These are phyloP conservation scores for Xylariaceae sp. DNA, from an alignment of 2,329 filamentous ascomycete species.

Conservation along the genomic window DNA sequence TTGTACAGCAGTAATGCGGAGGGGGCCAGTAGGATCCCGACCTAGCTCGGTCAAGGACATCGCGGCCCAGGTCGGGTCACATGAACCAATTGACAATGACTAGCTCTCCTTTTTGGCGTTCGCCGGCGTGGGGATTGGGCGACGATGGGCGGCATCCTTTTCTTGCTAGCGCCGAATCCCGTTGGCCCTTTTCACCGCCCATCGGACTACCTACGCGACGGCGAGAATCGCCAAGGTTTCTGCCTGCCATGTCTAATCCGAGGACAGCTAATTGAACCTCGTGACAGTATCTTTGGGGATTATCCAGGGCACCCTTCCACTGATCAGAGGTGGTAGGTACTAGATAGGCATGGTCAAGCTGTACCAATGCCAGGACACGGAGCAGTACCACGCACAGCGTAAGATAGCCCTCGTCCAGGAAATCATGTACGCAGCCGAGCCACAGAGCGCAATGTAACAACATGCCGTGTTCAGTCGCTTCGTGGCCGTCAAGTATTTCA, in stretches of 20 bases:
- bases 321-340: not conserved
- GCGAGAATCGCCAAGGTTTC: constrained; percentile 1
- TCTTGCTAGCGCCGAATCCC: not conserved
- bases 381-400: not conserved
- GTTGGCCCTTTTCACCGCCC: constrained; percentile 5
- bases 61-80: not conserved
- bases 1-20: not conserved
- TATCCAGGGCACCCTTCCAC: not conserved
- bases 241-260: not conserved
- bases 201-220: not conserved
- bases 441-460: not conserved
- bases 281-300: constrained; percentile 10
- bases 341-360: not conserved
- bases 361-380: not conserved
- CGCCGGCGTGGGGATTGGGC: not conserved
- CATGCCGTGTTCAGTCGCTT: not conserved
- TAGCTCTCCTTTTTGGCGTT: not conserved
- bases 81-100: not conserved
- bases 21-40: not conserved
- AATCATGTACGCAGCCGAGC: not conserved
- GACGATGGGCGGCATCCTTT: not conserved
- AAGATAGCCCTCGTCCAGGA: not conserved
- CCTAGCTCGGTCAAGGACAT: not conserved
- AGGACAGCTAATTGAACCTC: constrained; percentile 1
- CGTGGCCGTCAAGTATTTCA: not conserved